phyloP scores from a whole-genome alignment of 148 eudicot genomes.

The Vaccinium macrocarpon region DNA sequence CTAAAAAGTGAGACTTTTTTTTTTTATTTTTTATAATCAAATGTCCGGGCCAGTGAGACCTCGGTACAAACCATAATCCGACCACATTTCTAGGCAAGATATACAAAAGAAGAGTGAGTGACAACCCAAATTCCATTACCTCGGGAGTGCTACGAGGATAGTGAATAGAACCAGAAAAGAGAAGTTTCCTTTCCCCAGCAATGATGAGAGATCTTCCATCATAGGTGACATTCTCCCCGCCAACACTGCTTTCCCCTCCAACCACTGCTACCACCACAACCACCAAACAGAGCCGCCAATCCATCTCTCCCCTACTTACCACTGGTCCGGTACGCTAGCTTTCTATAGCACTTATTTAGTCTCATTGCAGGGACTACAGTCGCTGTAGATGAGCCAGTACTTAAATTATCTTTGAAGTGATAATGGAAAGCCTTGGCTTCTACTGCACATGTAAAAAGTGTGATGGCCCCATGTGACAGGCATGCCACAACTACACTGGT shows the following conservation, averaged over 20 bases:
- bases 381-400: background rate
- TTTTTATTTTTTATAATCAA: too few species aligned
- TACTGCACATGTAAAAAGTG: background rate
- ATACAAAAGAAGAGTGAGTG: background rate
- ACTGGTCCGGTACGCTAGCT: background rate
- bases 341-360: background rate
- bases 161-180: constrained; percentile 84
- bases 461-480: constrained; percentile 1
- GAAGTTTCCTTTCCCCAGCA: constrained; percentile 49
- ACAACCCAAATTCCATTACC: constrained; percentile 29
- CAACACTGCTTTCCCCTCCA: constrained; percentile 2
- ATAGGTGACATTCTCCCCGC: constrained; percentile 37
- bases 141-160: constrained; percentile 86
- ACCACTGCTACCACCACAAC: constrained; percentile 1
- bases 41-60: background rate
- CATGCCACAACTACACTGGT: background rate
- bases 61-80: background rate
- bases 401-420: background rate
- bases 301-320: constrained; percentile 5
- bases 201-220: constrained; percentile 79
- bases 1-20: too few species aligned
- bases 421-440: background rate
- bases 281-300: constrained; percentile 3
- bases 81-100: background rate
- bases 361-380: background rate